phyloP scores from a whole-genome alignment of 2,329 filamentous ascomycete species.

The Aspergillus sp. region DNA sequence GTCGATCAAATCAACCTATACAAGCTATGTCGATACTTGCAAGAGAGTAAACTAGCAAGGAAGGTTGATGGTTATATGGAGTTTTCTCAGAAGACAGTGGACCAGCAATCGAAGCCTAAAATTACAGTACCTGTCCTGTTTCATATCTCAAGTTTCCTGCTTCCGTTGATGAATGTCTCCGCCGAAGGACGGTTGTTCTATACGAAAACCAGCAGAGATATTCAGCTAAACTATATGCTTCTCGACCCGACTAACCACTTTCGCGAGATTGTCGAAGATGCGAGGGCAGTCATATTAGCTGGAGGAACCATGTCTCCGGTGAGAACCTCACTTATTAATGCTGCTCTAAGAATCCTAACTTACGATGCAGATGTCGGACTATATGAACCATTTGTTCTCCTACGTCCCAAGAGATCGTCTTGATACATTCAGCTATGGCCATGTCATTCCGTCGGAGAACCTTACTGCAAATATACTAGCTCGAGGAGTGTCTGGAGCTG shows the following conservation, averaged over 20 bases:
- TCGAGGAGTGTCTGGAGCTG: constrained; percentile 50
- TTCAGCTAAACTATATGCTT: constrained; percentile 80
- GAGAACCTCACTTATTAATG: constrained; percentile 26
- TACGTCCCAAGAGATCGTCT: constrained; percentile 67
- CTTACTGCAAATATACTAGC: constrained; percentile 76
- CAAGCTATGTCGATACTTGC: constrained; percentile 83
- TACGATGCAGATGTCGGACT: constrained; percentile 72
- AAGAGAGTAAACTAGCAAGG: constrained; percentile 88
- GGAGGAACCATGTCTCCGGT: constrained; percentile 96
- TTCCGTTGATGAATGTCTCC: constrained; percentile 84
- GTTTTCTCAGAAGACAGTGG: constrained; percentile 60
- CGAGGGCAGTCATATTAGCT: constrained; percentile 84
- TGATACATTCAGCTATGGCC: constrained; percentile 85
- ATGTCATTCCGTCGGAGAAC: constrained; percentile 85
- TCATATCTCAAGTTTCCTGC: constrained; percentile 71
- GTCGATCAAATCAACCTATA: constrained; percentile 95
- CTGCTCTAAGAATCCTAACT: constrained; percentile 17
- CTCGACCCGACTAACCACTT: constrained; percentile 92
- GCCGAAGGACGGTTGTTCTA: constrained; percentile 66
- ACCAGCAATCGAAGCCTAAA: constrained; percentile 32
- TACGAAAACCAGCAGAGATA: constrained; percentile 50
- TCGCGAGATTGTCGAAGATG: constrained; percentile 80
- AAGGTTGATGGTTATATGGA: constrained; percentile 90
- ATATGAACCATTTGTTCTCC: constrained; percentile 82
- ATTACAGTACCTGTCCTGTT: constrained; percentile 60